These are phyloP conservation scores for Tremella mesenterica DNA, from an alignment of 768 basidiomycete species.

Conservation along the genomic window DNA sequence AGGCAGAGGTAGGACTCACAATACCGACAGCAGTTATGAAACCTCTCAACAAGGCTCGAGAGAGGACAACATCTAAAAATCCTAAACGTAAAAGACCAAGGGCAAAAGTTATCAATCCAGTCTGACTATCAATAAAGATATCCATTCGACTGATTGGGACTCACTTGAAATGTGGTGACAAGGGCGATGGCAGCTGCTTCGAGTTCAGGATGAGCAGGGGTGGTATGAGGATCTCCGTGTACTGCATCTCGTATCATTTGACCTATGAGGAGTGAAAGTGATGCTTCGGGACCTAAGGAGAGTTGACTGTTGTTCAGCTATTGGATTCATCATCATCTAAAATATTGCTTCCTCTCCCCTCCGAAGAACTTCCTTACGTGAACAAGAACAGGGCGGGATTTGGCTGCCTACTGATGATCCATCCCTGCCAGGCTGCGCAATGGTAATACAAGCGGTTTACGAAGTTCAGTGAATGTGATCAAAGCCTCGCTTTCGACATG, in stretches of 20 bases:
- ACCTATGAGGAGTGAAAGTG: constrained; percentile 75
- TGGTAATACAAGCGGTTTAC: neutral
- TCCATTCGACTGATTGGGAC: constrained; percentile 9
- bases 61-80: constrained; percentile 87
- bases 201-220: constrained; percentile 48
- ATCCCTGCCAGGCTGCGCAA: too few species aligned
- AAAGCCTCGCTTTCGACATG: too few species aligned
- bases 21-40: constrained; percentile 67
- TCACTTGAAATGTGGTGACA: constrained; percentile 72
- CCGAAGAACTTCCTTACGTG: too few species aligned
- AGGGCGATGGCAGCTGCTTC: constrained; percentile 64
- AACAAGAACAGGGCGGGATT: too few species aligned
- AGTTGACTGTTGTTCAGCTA: constrained; percentile 30
- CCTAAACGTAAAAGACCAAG: constrained; percentile 82
- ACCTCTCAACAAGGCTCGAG: constrained; percentile 75
- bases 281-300: constrained; percentile 67
- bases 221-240: constrained; percentile 49
- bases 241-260: constrained; percentile 70
- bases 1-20: constrained; percentile 13
- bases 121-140: constrained; percentile 47
- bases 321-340: neutral
- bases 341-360: too few species aligned
- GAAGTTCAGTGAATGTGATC: neutral
- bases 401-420: too few species aligned
- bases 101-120: constrained; percentile 72